Base-by-base conservation (phyloP, 2,329 filamentous ascomycete species). In the Colletotrichum sp. region DNA sequence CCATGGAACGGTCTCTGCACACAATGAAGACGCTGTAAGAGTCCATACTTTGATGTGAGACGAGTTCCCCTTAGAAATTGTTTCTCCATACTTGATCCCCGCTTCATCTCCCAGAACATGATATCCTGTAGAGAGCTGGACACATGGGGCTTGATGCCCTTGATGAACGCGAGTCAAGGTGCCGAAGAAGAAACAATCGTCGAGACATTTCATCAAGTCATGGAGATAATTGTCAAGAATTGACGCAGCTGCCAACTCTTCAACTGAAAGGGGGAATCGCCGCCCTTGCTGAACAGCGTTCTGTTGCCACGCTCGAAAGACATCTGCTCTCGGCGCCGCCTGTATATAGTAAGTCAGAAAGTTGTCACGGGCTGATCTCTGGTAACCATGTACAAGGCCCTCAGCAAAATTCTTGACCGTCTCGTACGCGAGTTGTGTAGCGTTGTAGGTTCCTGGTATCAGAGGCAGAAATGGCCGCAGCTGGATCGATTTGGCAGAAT, bases 121-220 rank as follows among this genome's bases (percentile, higher is more conserved):
- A 13, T 60, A 74, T 4, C 36, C 55, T 3, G 68, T 71, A 2
- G 13, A 5, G 39, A 75, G 22, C 2, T 13, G 5, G 34, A 72
- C 22, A 9, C 55, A 48, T 6, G 15, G 30, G 5, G 9, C 2
- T 15, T 25, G 6, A 6, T 16, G 19, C 5, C 39, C 19, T 15
- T 25, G 44, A 19, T 59, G 57, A 15, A 19, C 22, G n/a, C 52
- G 61, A 5, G 65, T 76, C 60, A 76, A 7, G 25, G 55, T 59
- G 13, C 73, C 61, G 28, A 73, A 68, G 32, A 71, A 76, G 69
- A 77, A 68, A n/a, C 34, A 67, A 4, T 69, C 48, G 69, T 77
- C 74, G 5, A 74, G 39, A 9, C 13, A 11, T 19, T 8, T 11
- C 57, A 74, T 70, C 28, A 76, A 48, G 8, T 25, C 7, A 11